A percentile compares a stretch with the other conserved stretches of the same genome.
phyloP scores from a whole-genome alignment of 306 rosid genomes.

The Trifolium pratense region DNA sequence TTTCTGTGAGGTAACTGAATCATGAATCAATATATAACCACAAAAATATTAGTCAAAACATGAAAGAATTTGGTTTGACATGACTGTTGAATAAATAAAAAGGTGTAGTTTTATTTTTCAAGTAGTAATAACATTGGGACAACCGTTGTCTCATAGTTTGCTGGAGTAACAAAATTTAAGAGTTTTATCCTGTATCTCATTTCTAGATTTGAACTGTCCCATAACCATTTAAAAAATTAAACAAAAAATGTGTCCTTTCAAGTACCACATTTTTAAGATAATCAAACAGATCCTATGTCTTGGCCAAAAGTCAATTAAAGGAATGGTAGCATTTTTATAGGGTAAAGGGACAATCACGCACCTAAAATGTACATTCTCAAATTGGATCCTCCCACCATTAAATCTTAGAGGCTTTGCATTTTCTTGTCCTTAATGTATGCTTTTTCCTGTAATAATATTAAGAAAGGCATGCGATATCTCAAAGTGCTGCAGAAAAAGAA shows the following conservation, averaged over 20 bases:
- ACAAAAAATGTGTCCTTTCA: neutral
- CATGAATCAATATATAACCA: conserved; percentile 43
- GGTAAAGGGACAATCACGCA: conserved; percentile 40
- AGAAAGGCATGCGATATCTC: too few species aligned
- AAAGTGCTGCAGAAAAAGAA: too few species aligned
- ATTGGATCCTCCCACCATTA: conserved; percentile 75
- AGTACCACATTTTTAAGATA: neutral
- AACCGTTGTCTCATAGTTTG: neutral
- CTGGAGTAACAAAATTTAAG: neutral
- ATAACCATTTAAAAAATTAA: neutral
- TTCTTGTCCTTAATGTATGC: conserved; percentile 73
- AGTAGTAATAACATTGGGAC: neutral
- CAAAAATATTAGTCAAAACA: conserved; percentile 21
- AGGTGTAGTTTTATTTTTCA: neutral
- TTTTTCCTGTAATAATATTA: conserved; percentile 66
- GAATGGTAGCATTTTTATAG: conserved; percentile 24
- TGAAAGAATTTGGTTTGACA: neutral
- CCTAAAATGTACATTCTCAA: conserved; percentile 87
- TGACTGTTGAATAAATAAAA: conserved; percentile 3
- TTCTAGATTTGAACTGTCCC: neutral
- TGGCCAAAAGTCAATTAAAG: conserved; percentile 33
- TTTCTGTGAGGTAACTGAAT: conserved; percentile 77
- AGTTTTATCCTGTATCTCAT: neutral
- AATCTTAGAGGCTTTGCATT: conserved; percentile 69
- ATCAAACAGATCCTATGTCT: neutral